Evolutionary conservation across 352 stramenopile genomes (phyloP).

Genomic region (Aphanomyces invadans): DNA sequence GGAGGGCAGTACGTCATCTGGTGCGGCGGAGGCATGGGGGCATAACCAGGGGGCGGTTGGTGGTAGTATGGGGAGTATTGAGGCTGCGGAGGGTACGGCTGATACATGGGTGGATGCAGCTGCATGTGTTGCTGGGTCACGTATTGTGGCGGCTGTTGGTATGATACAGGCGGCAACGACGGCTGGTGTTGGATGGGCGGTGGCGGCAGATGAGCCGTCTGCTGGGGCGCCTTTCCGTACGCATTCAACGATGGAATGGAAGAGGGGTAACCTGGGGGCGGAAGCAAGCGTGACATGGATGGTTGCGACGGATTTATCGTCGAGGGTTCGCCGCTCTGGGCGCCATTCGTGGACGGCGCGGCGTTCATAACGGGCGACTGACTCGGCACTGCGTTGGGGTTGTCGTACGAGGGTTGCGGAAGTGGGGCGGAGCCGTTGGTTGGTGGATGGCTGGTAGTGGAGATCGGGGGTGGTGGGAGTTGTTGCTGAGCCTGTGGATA

Average conservation of each 20-base stretch:
- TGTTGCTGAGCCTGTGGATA: too few relatives aligned
- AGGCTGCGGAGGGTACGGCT: not conserved
- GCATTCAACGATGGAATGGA: constrained; percentile 14
- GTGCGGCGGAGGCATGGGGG: not conserved
- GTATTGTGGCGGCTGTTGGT: constrained; percentile 10
- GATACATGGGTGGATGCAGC: not conserved
- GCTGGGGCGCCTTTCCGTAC: not conserved
- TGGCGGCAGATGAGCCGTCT: not conserved
- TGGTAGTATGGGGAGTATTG: constrained; percentile 3
- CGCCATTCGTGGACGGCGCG: too few relatives aligned
- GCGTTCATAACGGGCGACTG: too few relatives aligned
- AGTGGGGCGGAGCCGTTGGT: constrained; percentile 4
- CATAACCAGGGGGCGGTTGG: not conserved
- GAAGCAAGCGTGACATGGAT: not conserved
- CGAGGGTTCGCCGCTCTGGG: too few relatives aligned
- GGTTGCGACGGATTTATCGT: too few relatives aligned
- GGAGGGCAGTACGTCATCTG: not conserved
- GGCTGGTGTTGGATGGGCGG: not conserved
- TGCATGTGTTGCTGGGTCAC: not conserved
- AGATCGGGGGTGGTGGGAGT: not conserved
- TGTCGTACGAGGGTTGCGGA: not conserved
- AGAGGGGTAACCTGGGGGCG: constrained; percentile 2
- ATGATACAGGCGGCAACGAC: not conserved
- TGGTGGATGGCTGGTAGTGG: not conserved
- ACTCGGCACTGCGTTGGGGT: too few relatives aligned